Base-by-base conservation (phyloP, 2,329 filamentous ascomycete genomes). In the Helicocarpus griseus region DNA sequence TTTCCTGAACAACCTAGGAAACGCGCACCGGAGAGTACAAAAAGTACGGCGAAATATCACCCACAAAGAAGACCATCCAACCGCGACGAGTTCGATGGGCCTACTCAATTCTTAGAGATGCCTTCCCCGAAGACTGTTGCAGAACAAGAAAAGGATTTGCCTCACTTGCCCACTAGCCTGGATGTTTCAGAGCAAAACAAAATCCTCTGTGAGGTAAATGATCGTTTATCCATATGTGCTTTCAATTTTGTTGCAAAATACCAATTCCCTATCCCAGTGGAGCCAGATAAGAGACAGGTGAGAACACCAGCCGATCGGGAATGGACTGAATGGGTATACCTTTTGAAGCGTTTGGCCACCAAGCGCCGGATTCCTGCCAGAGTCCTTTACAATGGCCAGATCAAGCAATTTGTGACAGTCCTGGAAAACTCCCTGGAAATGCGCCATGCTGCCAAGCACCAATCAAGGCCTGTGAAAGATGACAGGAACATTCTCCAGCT, bases 191-290 rank as follows among this genome's bases (percentile, higher is more conserved):
- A 94, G 69, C 88, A 94, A 74, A 87, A 93, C 71, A 80, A 79
- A 63, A 86, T 94, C 60, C 75, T 93, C 52, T 81, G 80, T 52
- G 80, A 85, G 68, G 87, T 93, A 68, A 93, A 93, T 72, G 87
- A 91, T 69, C 80, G 87, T 55, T 76, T 94, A 43, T 89, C 87
- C 22, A 85, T 86, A 67, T 93, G 87, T 67, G 88, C 87, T 29
- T 94, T 86, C 75, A 87, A 94, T 70, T 94, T 94, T 69, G 84
- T 94, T 61, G 88, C 88, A 61, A 89, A 89, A 69, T 93, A 93
- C 67, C 87, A 91, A 69, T 94, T 94, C 65, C 88, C 88, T 11
- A 89, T 94, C 59, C 88, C 88, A 9, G 71, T 93, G 61, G 87
- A 88, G 52, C 80, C 86, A 67, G 86, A 91, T 66, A 89, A 89